phyloP scores from a whole-genome alignment of 345 rosid genomes.

The Arabidopsis arenosa region DNA sequence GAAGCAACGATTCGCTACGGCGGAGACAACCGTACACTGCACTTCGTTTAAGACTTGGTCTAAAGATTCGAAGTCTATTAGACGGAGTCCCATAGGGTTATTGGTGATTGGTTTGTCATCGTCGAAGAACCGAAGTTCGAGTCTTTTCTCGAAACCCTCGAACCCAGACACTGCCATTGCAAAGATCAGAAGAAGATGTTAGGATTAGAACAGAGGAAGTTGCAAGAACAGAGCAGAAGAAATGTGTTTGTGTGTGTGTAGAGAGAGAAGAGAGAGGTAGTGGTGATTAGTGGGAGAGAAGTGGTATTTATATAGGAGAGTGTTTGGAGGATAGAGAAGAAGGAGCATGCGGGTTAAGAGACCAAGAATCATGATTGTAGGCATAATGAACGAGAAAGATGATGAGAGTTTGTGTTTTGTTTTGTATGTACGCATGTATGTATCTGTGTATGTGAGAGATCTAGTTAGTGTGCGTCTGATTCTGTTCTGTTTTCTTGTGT shows the following conservation, averaged over 20 bases:
- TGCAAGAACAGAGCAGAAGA: constrained; percentile 18
- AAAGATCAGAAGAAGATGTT: constrained; percentile 13
- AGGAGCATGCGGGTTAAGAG: constrained; percentile 98
- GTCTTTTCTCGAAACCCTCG: constrained; percentile 97
- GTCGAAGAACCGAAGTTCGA: constrained; percentile 83
- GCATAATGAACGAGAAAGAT: constrained; percentile 87
- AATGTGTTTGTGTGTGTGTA: constrained; percentile 33
- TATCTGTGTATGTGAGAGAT: constrained; percentile 14
- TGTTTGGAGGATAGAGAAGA: constrained; percentile 44
- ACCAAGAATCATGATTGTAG: constrained; percentile 95
- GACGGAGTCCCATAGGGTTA: constrained; percentile 67
- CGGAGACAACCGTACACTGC: constrained; percentile 97
- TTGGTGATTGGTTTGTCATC: constrained; percentile 46
- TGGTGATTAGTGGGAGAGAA: constrained; percentile 33
- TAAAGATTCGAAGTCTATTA: constrained; percentile 69
- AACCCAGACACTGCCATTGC: constrained; percentile 94
- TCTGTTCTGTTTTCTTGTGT: constrained; percentile 35
- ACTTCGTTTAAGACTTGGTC: constrained; percentile 68
- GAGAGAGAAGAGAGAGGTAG: constrained; percentile 47
- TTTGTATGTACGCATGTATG: constrained; percentile 21
- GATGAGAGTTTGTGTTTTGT: constrained; percentile 48
- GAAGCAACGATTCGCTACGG: constrained; percentile 77
- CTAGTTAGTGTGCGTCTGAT: constrained; percentile 27
- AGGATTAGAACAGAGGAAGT: constrained; percentile 18
- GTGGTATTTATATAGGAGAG: constrained; percentile 55